Base-by-base conservation (phyloP, 345 rosid genomes). In the Lepidium didymum region DNA sequence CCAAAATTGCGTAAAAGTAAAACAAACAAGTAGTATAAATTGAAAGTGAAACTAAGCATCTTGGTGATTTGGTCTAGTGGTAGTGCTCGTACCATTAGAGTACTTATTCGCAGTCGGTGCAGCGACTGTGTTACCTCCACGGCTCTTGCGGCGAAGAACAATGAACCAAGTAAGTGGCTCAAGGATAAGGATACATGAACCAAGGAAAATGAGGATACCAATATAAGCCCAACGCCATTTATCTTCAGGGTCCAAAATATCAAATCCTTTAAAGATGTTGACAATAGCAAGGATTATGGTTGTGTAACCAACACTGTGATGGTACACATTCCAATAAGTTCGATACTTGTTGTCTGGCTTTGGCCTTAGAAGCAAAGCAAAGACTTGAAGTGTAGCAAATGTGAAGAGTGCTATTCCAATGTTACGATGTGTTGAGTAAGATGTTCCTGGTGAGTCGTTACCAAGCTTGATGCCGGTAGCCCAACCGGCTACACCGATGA, bases 341-440 rank as follows among this genome's bases (percentile, higher is more conserved):
- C 98, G 83, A 73, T 80, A 88, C 40, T 90, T 93, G 87, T 93
- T 86, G 38, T 93, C 92, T 40, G 82, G 85, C 80, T 88, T 93
- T 11, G 97, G 98, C 81, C 96, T 85, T 69, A 88, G 57, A 52
- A 93, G 87, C 67, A 93, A 57, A 34, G 97, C 97, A 68, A 88
- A 81, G 46, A 87, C 98, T 91, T 90, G 97, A 80, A 92, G 89
- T 13, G 96, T 90, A 1, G 80, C 98, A 2, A 87, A 67, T 70
- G 74, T 70, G 75, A 93, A 88, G 60, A 93, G 83, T 58, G 78
- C 59, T 2, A 87, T 83, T 70, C 98, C 97, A 27, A 90, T 80
- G 56, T 80, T 81, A 54, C 96, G 85, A 76, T 93, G 98, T 8
- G 74, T 75, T 21, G 66, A 37, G 14, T 64, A 68, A 11, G 69